A percentile compares a stretch with the other conserved stretches of the same genome.
These are phyloP conservation scores for Suhomyces atakaporum DNA, from an alignment of 1,139 yeast species.

Conservation along the genomic window DNA sequence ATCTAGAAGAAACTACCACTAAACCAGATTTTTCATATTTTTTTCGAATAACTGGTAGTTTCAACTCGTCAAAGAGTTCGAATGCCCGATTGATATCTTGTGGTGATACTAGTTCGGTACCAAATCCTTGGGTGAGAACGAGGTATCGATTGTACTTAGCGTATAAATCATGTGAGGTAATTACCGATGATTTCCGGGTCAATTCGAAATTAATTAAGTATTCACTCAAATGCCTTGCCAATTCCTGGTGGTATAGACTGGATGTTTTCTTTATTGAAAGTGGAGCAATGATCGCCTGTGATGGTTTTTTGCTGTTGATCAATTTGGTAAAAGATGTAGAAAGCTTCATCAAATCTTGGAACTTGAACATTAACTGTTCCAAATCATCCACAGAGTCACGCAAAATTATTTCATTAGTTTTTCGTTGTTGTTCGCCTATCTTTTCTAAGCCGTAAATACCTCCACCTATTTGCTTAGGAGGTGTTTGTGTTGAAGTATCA, in stretches of 20 bases:
- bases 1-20: slow-evolving; percentile 32
- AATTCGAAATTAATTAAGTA: slow-evolving; percentile 41
- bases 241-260: slow-evolving; percentile 37
- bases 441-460: slow-evolving; percentile 78
- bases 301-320: slow-evolving; percentile 5
- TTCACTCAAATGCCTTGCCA: slow-evolving; percentile 54
- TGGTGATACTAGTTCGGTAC: slow-evolving; percentile 36
- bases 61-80: slow-evolving; percentile 31
- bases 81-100: slow-evolving; percentile 36
- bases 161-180: slow-evolving; percentile 45
- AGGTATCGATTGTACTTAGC: slow-evolving; percentile 46
- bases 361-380: slow-evolving; percentile 74
- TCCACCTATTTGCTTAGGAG: slow-evolving; percentile 17
- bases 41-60: slow-evolving; percentile 35
- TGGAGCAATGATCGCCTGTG: slow-evolving; percentile 26
- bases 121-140: slow-evolving; percentile 43
- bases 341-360: slow-evolving; percentile 66
- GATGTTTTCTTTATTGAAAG: slow-evolving; percentile 34
- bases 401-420: slow-evolving; percentile 63
- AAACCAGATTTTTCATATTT: slow-evolving; percentile 40
- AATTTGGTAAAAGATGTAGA: slow-evolving; percentile 48
- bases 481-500: slow-evolving; percentile 12
- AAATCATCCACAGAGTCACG: slow-evolving; percentile 75
- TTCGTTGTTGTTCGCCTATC: slow-evolving; percentile 56
- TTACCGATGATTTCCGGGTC: slow-evolving; percentile 38